Percentiles rank a stretch among this genome's conserved stretches.
These are phyloP conservation scores for Aspergillus hortae DNA, from an alignment of 2,329 filamentous ascomycete species.

Conservation along the genomic window DNA sequence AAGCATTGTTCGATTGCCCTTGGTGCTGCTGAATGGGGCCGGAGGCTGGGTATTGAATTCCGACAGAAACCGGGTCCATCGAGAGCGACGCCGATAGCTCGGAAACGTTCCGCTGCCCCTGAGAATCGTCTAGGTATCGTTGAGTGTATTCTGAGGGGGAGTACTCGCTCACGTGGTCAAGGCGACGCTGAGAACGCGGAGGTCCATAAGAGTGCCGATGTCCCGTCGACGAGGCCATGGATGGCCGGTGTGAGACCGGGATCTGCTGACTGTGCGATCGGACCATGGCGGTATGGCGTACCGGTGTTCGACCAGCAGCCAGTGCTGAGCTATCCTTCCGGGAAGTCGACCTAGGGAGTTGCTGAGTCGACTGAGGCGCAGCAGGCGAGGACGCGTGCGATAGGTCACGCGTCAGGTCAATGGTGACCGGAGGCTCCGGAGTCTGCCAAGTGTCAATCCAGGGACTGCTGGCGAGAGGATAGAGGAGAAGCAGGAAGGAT, in stretches of 20 bases:
- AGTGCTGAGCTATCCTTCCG: constrained; percentile 22
- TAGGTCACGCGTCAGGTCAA: constrained; percentile 28
- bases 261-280: constrained; percentile 39
- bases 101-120: constrained; percentile 17
- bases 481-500: constrained; percentile 15
- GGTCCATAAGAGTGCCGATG: constrained; percentile 32
- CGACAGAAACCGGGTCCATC: constrained; percentile 23
- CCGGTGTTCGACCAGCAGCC: constrained; percentile 23
- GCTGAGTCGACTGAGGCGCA: constrained; percentile 19
- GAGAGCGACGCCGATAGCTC: constrained; percentile 23
- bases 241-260: constrained; percentile 29
- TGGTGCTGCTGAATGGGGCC: constrained; percentile 20
- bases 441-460: constrained; percentile 44
- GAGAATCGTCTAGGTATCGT: constrained; percentile 32
- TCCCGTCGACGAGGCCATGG: constrained; percentile 20
- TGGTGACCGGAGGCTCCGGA: constrained; percentile 33
- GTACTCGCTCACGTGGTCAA: constrained; percentile 40
- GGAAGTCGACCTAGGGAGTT: constrained; percentile 24
- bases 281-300: constrained; percentile 33
- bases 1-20: constrained; percentile 15
- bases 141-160: constrained; percentile 42
- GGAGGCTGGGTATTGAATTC: constrained; percentile 14
- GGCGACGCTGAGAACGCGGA: constrained; percentile 21
- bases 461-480: constrained; percentile 26
- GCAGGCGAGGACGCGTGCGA: constrained; percentile 30